Conservation (phyloP, 2,329 filamentous ascomycete genomes). For the Alternaria tenuissima region DNA sequence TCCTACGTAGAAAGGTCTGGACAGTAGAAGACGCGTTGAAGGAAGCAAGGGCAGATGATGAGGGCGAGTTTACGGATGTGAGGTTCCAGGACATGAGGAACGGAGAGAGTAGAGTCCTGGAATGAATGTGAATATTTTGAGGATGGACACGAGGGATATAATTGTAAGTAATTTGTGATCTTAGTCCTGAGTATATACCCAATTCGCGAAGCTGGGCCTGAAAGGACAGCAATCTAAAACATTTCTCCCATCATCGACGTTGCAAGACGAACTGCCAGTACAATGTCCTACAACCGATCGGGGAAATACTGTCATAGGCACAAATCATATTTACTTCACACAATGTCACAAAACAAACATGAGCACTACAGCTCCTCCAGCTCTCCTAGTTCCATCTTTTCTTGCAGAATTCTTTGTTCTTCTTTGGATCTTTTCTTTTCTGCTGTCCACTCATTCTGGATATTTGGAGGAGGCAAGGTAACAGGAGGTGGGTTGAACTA, state of each 20-base stretch:
- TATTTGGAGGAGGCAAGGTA: too few relatives aligned
- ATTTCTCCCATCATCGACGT: background rate
- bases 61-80: slow-evolving; percentile 37
- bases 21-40: slow-evolving; percentile 58
- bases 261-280: background rate
- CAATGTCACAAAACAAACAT: background rate
- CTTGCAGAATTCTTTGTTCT: too few relatives aligned
- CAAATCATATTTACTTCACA: background rate
- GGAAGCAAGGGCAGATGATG: slow-evolving; percentile 56
- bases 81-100: slow-evolving; percentile 61
- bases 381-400: background rate
- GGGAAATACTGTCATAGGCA: background rate
- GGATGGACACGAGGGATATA: background rate
- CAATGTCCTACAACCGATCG: background rate
- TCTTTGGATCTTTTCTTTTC: too few relatives aligned
- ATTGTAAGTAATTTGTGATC: background rate
- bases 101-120: slow-evolving; percentile 63
- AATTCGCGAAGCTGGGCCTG: background rate
- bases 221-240: background rate
- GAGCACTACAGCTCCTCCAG: background rate
- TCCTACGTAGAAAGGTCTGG: slow-evolving; percentile 54
- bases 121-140: slow-evolving; percentile 34
- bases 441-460: too few relatives aligned
- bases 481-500: too few relatives aligned
- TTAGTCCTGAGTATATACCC: slow-evolving; percentile 4